These are phyloP conservation scores for Rubroboletus pulcherrimus DNA, from an alignment of 768 basidiomycete genomes.

Conservation along the genomic window DNA sequence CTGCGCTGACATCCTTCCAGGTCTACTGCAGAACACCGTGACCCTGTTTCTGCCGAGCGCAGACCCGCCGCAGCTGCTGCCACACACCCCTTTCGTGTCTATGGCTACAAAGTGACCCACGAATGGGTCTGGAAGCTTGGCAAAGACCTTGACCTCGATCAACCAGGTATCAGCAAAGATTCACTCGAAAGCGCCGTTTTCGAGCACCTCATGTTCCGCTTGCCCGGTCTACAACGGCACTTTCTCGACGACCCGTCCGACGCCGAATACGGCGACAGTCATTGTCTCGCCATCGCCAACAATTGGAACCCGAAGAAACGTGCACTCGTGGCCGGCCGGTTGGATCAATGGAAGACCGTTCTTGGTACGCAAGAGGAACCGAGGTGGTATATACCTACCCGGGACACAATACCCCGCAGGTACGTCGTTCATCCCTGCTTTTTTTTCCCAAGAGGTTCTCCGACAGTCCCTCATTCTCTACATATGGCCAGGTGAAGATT, in stretches of 20 bases:
- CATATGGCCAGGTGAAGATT: background rate
- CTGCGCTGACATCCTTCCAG: background rate
- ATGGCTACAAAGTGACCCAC: background rate
- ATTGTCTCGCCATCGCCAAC: background rate
- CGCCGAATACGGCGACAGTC: background rate
- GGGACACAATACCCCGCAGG: background rate
- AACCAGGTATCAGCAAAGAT: background rate
- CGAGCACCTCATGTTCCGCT: background rate
- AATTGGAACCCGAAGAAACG: background rate
- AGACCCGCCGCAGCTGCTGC: background rate
- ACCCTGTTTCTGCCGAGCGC: background rate
- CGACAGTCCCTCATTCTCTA: background rate
- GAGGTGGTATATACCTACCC: background rate
- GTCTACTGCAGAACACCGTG: background rate
- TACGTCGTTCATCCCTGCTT: background rate
- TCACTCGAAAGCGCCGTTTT: background rate
- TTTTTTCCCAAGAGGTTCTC: background rate
- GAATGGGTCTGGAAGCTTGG: background rate
- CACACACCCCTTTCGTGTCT: background rate
- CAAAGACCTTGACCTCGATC: background rate
- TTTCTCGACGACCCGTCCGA: background rate
- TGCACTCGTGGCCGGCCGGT: background rate
- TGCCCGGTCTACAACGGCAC: background rate
- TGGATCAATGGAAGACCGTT: background rate
- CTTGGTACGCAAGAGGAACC: background rate